Evolutionary conservation across 2,329 filamentous ascomycete species (phyloP).

Genomic region (Claviceps digitariae): DNA sequence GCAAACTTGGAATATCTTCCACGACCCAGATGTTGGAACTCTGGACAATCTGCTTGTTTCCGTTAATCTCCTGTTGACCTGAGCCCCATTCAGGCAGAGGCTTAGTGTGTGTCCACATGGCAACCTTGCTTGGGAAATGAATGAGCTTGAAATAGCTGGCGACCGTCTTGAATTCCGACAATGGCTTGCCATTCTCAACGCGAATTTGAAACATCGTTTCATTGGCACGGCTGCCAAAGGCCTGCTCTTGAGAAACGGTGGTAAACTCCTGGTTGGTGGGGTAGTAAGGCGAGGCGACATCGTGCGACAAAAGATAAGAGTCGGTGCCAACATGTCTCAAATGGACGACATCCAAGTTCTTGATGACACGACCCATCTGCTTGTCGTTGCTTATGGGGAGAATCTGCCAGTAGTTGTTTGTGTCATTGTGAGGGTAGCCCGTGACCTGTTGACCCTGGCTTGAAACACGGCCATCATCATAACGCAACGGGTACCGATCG

Average conservation of each 20-base stretch:
- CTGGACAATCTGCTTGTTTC: conserved; percentile 87
- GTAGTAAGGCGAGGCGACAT: conserved; percentile 91
- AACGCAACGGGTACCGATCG: conserved; percentile 80
- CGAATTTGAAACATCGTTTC: conserved; percentile 90
- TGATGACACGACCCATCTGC: conserved; percentile 50
- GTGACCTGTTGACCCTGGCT: conserved; percentile 97
- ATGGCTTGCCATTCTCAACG: conserved; percentile 71
- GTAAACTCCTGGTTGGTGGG: conserved; percentile 99
- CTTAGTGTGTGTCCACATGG: conserved; percentile 96
- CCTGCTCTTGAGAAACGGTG: conserved; percentile 59
- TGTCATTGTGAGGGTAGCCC: conserved; percentile 95
- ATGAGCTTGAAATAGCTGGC: conserved; percentile 92
- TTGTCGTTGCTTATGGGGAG: conserved; percentile 53
- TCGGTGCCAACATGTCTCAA: conserved; percentile 80
- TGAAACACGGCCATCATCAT: conserved; percentile 93
- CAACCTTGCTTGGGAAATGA: conserved; percentile 87
- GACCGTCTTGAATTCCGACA: conserved; percentile 78
- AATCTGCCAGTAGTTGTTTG: conserved; percentile 97
- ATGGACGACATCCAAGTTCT: conserved; percentile 74
- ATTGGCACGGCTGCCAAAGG: conserved; percentile 59
- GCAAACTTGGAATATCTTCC: conserved; percentile 76
- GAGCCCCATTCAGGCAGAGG: conserved; percentile 95
- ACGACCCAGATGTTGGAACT: conserved; percentile 91
- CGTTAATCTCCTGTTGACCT: conserved; percentile 98
- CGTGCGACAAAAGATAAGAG: conserved; percentile 77